Conservation (phyloP, 2,329 filamentous ascomycete species). For the Aspergillus ochraceoroseus region DNA sequence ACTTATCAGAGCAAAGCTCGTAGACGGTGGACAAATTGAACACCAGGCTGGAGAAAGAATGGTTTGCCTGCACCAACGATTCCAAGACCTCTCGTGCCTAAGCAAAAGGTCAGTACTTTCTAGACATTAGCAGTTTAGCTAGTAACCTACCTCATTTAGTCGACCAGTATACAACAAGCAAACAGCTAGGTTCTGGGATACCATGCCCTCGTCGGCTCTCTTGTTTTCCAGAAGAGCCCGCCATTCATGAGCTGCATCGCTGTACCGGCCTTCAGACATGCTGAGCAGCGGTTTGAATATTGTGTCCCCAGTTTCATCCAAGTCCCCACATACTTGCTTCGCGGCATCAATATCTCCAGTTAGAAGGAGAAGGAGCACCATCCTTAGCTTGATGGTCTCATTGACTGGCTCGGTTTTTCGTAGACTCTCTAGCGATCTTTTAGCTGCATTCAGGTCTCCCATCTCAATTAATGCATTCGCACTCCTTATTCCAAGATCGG, state of each 20-base stretch:
- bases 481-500: slow-evolving; percentile 65
- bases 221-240: slow-evolving; percentile 47
- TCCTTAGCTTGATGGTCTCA: slow-evolving; percentile 36
- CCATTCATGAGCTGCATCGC: slow-evolving; percentile 61
- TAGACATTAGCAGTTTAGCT: slow-evolving; percentile 4
- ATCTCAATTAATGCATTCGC: slow-evolving; percentile 58
- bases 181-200: slow-evolving; percentile 76
- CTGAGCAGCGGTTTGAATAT: slow-evolving; percentile 59
- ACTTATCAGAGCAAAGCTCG: slow-evolving; percentile 79
- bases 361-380: slow-evolving; percentile 67
- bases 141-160: slow-evolving; percentile 59
- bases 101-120: not conserved
- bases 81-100: slow-evolving; percentile 65
- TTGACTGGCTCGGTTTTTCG: slow-evolving; percentile 30
- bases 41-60: slow-evolving; percentile 70
- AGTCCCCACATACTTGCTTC: slow-evolving; percentile 47
- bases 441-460: slow-evolving; percentile 78
- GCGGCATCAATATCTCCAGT: slow-evolving; percentile 72
- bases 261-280: slow-evolving; percentile 73
- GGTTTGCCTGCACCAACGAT: slow-evolving; percentile 56
- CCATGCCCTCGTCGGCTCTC: slow-evolving; percentile 58
- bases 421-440: slow-evolving; percentile 63
- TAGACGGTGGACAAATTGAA: slow-evolving; percentile 91
- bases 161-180: slow-evolving; percentile 75
- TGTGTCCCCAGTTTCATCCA: slow-evolving; percentile 39